Evolutionary conservation across 2,329 filamentous ascomycete genomes (phyloP).

Genomic region (Penicillium aurantiogriseum): DNA sequence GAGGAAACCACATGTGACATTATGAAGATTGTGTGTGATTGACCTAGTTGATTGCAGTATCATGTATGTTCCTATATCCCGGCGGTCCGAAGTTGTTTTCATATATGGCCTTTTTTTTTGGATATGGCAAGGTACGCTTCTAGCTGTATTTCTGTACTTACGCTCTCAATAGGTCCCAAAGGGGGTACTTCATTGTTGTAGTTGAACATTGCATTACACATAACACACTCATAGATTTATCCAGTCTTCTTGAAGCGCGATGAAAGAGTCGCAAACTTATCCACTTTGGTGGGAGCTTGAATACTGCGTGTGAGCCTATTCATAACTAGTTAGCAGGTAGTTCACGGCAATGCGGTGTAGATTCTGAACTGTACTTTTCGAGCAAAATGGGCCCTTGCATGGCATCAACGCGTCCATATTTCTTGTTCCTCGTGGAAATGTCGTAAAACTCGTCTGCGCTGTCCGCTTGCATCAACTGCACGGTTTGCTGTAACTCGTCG

Average conservation of each 20-base stretch:
- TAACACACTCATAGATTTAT: conserved; percentile 28
- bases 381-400: conserved; percentile 82
- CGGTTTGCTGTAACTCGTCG: conserved; percentile 90
- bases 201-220: background rate
- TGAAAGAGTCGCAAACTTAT: conserved; percentile 70
- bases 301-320: conserved; percentile 63
- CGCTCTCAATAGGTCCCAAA: background rate
- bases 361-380: conserved; percentile 70
- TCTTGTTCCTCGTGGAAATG: conserved; percentile 81
- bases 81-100: background rate
- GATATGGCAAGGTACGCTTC: background rate
- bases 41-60: background rate
- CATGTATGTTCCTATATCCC: background rate
- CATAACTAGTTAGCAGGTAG: conserved; percentile 18
- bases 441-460: conserved; percentile 98
- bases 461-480: conserved; percentile 78
- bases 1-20: background rate
- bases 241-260: conserved; percentile 65
- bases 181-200: conserved; percentile 1
- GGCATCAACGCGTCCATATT: conserved; percentile 89
- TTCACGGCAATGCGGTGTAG: background rate
- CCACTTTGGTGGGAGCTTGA: conserved; percentile 57
- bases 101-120: background rate
- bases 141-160: background rate
- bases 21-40: background rate